Evolutionary conservation across 176 grass and related monocot species (phyloP), one percentile per base, ranked within the genome.

Genomic region (Chrysopogon serrulatus): DNA sequence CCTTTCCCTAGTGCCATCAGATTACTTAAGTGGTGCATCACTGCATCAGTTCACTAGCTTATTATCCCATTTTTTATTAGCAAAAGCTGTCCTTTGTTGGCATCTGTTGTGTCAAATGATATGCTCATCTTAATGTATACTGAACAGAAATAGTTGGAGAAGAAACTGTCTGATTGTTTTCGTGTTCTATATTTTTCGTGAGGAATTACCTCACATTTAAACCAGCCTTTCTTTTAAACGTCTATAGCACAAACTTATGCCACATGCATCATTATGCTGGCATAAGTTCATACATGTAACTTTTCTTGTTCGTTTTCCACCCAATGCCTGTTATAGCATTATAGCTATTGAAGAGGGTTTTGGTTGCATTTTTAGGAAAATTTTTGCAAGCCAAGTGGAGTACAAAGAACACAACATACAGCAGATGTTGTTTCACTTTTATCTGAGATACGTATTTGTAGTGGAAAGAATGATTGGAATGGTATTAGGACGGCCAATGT

Each of bases 391-490:
- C 93, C 96, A 74, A 98, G 92, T 87, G 96, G 93, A 79, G 80
- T 93, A 77, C 96, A 98, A 86, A 92, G 93, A 80, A 94, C 93
- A 83, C 96, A 98, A 21, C 96, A 98, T 88, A 89, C 96, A 74
- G 94, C 96, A 83, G 96, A 98, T 94, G 96, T 98, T 33, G 96
- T 98, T 65, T 95, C 90, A 76, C 96, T 98, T 84, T 93, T 98
- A 84, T 98, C 96, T 33, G 96, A 98, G 77, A 95, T 98, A 87
- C 96, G 96, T 40, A 98, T 98, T 62, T 98, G 86, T 84, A 98
- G 43, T 72, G 96, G 96, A 77, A 98, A 98, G 85, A 98, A 98
- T 80, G 96, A 98, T 88, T 98, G 96, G 96, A 96, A 70, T 74
- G 96, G 96, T 71, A 96, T 87, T 71, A 95, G 96, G 87, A 98